phyloP scores from a whole-genome alignment of 495 filamentous ascomycete genomes.

The Trichoderma erinaceum region DNA sequence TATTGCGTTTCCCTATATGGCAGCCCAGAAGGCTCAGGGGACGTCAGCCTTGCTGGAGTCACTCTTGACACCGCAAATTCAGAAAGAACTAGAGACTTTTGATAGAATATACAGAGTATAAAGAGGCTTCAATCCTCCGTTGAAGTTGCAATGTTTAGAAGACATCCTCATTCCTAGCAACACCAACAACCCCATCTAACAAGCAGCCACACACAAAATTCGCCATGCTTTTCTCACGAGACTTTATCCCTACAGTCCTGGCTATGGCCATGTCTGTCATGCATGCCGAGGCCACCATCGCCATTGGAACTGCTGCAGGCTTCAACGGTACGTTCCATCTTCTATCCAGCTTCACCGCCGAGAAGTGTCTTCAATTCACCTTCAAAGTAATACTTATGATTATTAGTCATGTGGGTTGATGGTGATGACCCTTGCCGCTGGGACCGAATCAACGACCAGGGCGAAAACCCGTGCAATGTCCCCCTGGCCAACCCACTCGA shows the following conservation, averaged over 20 bases:
- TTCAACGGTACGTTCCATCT: neutral
- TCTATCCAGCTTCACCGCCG: neutral
- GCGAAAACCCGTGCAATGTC: neutral
- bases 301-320: neutral
- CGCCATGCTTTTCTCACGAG: neutral
- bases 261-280: neutral
- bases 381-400: neutral
- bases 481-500: neutral
- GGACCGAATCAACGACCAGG: neutral
- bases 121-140: too few species aligned
- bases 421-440: neutral
- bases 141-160: too few species aligned
- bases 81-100: too few species aligned
- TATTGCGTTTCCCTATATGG: too few species aligned
- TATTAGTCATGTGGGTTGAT: constrained; percentile 2
- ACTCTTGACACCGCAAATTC: too few species aligned
- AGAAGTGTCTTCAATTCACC: neutral
- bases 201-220: neutral
- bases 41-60: too few species aligned
- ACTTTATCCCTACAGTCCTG: neutral
- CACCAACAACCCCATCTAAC: too few species aligned
- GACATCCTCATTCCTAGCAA: too few species aligned
- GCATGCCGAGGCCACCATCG: neutral
- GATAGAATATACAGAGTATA: too few species aligned
- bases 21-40: too few species aligned